phyloP scores from a whole-genome alignment of 331 rosid species.

The Pyrus hybrid region DNA sequence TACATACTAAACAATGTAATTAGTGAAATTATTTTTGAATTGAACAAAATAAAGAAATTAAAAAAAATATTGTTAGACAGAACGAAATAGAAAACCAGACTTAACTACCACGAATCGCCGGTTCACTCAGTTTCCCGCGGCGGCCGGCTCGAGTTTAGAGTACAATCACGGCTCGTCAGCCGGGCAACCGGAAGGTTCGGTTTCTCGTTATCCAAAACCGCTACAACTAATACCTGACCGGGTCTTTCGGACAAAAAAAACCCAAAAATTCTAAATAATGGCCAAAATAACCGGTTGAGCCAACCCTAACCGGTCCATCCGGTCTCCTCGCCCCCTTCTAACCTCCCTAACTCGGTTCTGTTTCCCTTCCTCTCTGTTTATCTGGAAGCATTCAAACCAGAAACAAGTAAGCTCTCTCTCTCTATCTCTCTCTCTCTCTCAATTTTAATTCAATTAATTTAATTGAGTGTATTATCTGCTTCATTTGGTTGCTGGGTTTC shows the following conservation, averaged over 20 bases:
- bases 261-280: background rate
- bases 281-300: constrained; percentile 27
- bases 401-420: constrained; percentile 34
- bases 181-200: constrained; percentile 36
- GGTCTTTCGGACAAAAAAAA: constrained; percentile 16
- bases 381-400: constrained; percentile 1
- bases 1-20: too few species aligned
- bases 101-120: constrained; percentile 11
- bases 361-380: constrained; percentile 5
- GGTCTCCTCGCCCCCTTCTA: constrained; percentile 15
- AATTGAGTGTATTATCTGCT: background rate
- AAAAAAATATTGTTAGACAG: too few species aligned
- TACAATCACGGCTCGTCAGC: constrained; percentile 18
- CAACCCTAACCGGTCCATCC: constrained; percentile 65
- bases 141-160: background rate
- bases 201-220: constrained; percentile 27
- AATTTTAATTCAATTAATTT: background rate
- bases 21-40: too few species aligned
- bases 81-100: too few species aligned
- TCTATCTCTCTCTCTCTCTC: background rate
- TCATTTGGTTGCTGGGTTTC: background rate
- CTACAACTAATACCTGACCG: constrained; percentile 28
- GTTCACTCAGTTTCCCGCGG: background rate
- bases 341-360: constrained; percentile 48
- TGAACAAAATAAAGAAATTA: too few species aligned